Evolutionary conservation across 257 asterid genomes (phyloP).

Genomic region (Solanum commersonii): DNA sequence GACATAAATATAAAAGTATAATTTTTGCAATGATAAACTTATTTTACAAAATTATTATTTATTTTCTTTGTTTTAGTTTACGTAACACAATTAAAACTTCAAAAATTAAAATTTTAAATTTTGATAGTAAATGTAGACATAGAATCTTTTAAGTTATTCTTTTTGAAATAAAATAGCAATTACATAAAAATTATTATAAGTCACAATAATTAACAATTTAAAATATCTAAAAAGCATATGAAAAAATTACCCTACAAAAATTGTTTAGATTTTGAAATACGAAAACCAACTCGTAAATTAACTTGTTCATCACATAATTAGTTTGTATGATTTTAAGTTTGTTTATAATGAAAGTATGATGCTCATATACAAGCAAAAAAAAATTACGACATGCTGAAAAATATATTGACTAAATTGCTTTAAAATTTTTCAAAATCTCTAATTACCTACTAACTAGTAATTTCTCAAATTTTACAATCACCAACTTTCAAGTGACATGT

Average conservation of each 20-base stretch:
- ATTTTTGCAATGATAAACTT: not conserved
- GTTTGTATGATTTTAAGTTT: not conserved
- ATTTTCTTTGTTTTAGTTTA: not conserved
- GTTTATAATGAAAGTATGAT: not conserved
- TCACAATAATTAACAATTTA: not conserved
- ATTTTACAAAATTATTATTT: not conserved
- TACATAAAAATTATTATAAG: not conserved
- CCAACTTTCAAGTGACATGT: rapidly evolving
- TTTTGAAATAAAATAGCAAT: not conserved
- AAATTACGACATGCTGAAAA: not conserved
- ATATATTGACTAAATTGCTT: not conserved
- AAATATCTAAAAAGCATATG: not conserved
- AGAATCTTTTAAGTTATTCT: not conserved
- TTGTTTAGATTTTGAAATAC: not conserved
- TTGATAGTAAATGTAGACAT: not conserved
- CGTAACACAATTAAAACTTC: not conserved
- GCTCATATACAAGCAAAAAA: not conserved
- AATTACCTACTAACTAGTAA: not conserved
- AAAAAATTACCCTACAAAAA: not conserved
- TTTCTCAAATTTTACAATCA: not conserved
- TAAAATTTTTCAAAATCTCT: rapidly evolving
- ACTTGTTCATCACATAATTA: not conserved
- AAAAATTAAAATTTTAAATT: not conserved
- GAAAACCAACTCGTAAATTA: not conserved
- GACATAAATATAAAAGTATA: not conserved